Evolutionary conservation across 805 yeast genomes (phyloP).

Genomic region (Metschnikowia arizonensis): DNA sequence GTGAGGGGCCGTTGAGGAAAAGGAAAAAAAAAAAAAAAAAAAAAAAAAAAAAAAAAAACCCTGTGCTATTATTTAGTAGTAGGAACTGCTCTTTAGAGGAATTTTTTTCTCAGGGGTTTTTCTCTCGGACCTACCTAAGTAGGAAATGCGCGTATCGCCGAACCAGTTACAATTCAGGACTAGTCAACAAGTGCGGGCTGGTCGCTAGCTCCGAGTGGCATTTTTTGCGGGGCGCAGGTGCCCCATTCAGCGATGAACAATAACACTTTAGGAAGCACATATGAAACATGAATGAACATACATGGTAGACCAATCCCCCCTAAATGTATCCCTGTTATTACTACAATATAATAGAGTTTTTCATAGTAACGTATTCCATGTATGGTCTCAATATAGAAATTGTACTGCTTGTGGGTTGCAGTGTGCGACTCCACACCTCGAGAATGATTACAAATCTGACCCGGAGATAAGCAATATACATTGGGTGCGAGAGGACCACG

Average conservation of each 20-base stretch:
- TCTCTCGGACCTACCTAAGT: not conserved
- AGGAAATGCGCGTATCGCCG: not conserved
- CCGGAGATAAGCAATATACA: not conserved
- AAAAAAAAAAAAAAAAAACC: not conserved
- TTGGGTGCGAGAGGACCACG: not conserved
- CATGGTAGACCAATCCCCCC: too few species aligned
- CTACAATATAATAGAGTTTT: too few species aligned
- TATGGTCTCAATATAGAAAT: too few species aligned
- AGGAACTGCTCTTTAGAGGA: too few species aligned
- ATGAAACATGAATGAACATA: not conserved
- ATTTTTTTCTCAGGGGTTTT: not conserved
- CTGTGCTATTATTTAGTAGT: not conserved
- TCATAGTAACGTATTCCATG: too few species aligned
- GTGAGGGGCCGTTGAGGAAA: not conserved
- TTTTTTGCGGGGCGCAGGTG: not conserved
- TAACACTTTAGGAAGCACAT: not conserved
- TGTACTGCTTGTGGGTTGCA: not conserved
- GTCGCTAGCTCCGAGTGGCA: not conserved
- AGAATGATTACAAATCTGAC: not conserved
- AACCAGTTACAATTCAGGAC: not conserved
- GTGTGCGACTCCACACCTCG: not conserved
- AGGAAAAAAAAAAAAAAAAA: not conserved
- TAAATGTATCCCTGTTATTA: too few species aligned
- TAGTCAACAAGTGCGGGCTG: not conserved
- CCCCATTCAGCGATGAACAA: not conserved